phyloP scores from a whole-genome alignment of 139 green algal genomes.

The Spirogloea muscicola region DNA sequence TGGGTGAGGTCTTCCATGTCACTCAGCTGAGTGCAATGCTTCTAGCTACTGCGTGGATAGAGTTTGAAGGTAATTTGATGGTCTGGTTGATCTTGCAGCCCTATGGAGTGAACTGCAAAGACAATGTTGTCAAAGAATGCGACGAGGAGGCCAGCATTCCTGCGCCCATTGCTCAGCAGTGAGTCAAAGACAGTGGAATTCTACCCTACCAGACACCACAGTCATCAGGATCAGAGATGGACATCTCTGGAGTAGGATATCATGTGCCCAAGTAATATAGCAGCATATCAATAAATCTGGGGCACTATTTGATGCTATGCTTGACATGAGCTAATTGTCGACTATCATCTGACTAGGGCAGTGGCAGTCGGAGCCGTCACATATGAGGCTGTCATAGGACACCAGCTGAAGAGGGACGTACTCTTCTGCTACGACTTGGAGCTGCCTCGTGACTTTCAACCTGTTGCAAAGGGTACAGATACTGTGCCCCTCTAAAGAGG shows the following conservation, averaged over 20 bases:
- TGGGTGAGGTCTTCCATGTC: no score
- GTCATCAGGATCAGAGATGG: no score
- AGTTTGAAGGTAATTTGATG: no score
- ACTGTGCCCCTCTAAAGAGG: background rate
- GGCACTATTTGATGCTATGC: background rate
- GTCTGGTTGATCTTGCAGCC: no score
- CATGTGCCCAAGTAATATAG: no score
- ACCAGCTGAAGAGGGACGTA: slow-evolving; percentile 77
- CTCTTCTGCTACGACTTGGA: slow-evolving; percentile 88
- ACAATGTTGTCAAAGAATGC: slow-evolving; percentile 94
- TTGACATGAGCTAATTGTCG: background rate
- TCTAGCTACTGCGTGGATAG: no score
- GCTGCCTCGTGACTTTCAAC: slow-evolving; percentile 75
- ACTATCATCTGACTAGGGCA: slow-evolving; percentile 45
- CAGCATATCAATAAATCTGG: no score
- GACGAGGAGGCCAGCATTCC: slow-evolving; percentile 88
- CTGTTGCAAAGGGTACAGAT: slow-evolving; percentile 19
- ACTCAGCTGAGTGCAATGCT: no score
- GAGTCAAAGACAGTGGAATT: no score
- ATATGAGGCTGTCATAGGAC: slow-evolving; percentile 46
- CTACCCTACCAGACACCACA: no score
- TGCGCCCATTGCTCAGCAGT: slow-evolving; percentile 63
- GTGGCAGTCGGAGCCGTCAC: slow-evolving; percentile 56
- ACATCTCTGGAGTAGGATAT: no score
- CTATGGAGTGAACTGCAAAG: slow-evolving; percentile 60